These are phyloP conservation scores for Corylus avellana DNA, from an alignment of 306 rosid genomes.

Conservation along the genomic window DNA sequence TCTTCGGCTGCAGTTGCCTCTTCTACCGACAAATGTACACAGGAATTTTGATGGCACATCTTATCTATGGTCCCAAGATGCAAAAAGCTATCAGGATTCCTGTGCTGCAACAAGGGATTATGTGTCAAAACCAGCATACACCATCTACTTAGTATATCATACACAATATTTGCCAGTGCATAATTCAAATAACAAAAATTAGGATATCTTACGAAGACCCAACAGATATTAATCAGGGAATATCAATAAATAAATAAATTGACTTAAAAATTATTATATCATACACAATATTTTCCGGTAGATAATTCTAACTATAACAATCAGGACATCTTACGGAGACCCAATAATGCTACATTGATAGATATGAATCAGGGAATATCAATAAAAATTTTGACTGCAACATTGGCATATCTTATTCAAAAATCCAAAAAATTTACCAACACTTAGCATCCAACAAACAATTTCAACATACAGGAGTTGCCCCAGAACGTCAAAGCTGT, in stretches of 20 bases:
- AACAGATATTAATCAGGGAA: background rate
- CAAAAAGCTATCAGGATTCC: slow-evolving; percentile 1
- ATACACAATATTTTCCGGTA: background rate
- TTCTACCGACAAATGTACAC: slow-evolving; percentile 59
- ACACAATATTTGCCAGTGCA: background rate
- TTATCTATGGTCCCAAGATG: slow-evolving; percentile 2
- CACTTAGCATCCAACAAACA: too few species aligned
- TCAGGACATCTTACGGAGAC: background rate
- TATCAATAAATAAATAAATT: background rate
- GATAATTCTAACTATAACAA: background rate
- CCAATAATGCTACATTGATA: background rate
- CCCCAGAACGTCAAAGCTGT: background rate
- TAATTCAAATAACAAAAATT: background rate
- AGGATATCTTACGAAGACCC: background rate
- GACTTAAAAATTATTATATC: background rate
- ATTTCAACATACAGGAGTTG: background rate
- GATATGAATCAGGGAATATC: background rate
- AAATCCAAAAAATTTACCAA: background rate
- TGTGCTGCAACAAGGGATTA: background rate
- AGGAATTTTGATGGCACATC: slow-evolving; percentile 84
- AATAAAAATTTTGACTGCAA: background rate
- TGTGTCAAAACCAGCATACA: background rate
- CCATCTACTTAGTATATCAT: background rate
- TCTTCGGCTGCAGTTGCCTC: slow-evolving; percentile 75
- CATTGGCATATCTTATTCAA: background rate